These are phyloP conservation scores for Syncephalastrum racemosum DNA, from an alignment of 371 early-diverging fungal species.

Conservation along the genomic window DNA sequence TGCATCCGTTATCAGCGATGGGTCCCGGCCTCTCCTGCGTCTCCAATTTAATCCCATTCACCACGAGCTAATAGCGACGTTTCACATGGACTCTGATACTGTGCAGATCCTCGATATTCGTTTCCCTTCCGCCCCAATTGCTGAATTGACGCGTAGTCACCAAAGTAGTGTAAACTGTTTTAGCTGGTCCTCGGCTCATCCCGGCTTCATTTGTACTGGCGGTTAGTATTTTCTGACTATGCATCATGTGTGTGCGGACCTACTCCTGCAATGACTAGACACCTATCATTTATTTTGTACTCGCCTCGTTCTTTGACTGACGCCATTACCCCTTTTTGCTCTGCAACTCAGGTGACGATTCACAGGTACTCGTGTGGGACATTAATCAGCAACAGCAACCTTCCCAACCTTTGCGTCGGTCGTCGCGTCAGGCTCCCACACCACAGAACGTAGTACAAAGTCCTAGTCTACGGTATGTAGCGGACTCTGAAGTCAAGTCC, in stretches of 20 bases:
- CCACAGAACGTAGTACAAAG: too few species aligned
- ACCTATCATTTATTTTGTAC: too few species aligned
- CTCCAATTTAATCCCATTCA: slow-evolving; percentile 81
- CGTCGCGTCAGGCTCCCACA: too few species aligned
- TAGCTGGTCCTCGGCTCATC: slow-evolving; percentile 80
- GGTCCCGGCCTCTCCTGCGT: slow-evolving; percentile 16
- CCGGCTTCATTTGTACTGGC: slow-evolving; percentile 71
- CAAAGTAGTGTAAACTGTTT: slow-evolving; percentile 72
- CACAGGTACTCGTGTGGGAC: slow-evolving; percentile 82
- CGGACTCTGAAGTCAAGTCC: slow-evolving; percentile 70
- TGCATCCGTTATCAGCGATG: slow-evolving; percentile 12
- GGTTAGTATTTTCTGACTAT: slow-evolving; percentile 44
- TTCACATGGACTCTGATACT: slow-evolving; percentile 77
- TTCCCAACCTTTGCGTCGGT: too few species aligned
- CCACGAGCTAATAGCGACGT: slow-evolving; percentile 87
- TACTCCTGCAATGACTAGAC: too few species aligned
- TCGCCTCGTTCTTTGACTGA: too few species aligned
- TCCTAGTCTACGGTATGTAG: slow-evolving; percentile 33
- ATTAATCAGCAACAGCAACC: slow-evolving; percentile 37
- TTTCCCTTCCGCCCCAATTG: slow-evolving; percentile 84
- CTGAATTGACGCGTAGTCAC: slow-evolving; percentile 78
- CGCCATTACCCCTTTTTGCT: background rate
- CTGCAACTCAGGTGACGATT: slow-evolving; percentile 64
- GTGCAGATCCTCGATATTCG: slow-evolving; percentile 91
- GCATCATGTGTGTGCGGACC: too few species aligned